Evolutionary conservation across 148 eudicot species (phyloP).

Genomic region (Cornus florida): DNA sequence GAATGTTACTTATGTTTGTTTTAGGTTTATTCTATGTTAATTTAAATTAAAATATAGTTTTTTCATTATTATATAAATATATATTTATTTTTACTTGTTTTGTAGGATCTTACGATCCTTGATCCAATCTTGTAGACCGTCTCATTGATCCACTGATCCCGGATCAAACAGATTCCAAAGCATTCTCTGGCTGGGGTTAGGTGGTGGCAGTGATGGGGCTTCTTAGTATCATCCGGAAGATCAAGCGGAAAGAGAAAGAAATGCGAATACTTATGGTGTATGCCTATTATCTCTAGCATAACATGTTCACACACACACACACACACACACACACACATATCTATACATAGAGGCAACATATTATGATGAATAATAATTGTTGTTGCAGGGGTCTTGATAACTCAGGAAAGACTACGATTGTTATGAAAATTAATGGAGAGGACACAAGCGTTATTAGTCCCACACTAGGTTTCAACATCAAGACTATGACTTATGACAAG

Average conservation of each 20-base stretch:
- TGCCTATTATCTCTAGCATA: slow-evolving; percentile 11
- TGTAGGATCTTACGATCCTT: too few relatives aligned
- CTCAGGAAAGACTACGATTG: slow-evolving; percentile 94
- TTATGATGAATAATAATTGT: slow-evolving; percentile 4
- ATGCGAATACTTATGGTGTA: slow-evolving; percentile 99
- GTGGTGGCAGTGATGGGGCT: slow-evolving; percentile 59
- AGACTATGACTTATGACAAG: slow-evolving; percentile 81
- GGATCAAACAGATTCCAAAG: too few relatives aligned
- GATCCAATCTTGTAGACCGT: too few relatives aligned
- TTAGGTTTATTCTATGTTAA: too few relatives aligned
- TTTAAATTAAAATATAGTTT: too few relatives aligned
- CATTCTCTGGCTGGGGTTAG: not conserved
- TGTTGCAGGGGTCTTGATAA: slow-evolving; percentile 74
- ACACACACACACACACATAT: not conserved
- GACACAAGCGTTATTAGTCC: slow-evolving; percentile 87
- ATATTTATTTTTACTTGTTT: too few relatives aligned
- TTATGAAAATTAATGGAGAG: slow-evolving; percentile 81
- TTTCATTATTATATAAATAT: too few relatives aligned
- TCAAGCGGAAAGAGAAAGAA: slow-evolving; percentile 93
- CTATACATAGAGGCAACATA: not conserved
- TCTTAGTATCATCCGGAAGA: slow-evolving; percentile 88
- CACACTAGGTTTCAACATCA: slow-evolving; percentile 87
- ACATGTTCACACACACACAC: not conserved
- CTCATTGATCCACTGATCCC: too few relatives aligned
- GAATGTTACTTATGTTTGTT: too few relatives aligned